Evolutionary conservation across 352 stramenopile genomes (phyloP), one percentile per base, ranked within the genome.

Genomic region (Phytophthora agathidicida): DNA sequence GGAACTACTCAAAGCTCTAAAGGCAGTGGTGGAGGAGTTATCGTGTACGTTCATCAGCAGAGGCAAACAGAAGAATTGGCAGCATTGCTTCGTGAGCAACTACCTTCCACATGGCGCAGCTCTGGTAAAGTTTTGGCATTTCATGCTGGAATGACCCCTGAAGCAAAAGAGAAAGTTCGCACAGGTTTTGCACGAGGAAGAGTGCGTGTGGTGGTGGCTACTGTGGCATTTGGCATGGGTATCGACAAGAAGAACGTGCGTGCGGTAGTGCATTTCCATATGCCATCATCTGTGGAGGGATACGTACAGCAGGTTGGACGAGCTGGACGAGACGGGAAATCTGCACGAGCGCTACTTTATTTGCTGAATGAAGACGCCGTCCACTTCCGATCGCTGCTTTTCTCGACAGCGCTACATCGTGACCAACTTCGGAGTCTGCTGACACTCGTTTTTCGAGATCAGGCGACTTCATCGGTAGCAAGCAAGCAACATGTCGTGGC

Each of bases 191-290:
- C 97, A 36, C 72, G 83, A 55, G 96, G 96, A 6, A 68, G 82
- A 43, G 79, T 95, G 19, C 81, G 83, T 26, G 83, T 98, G 23
- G 90, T 98, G 42, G 94, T 98, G 62, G 97, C 97, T 4, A 99
- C 97, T 9, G 93, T 99, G 54, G 97, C 96, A 1, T 99, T 99
- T 65, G 97, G 97, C 8, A 97, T 99, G 83, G 98, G 97, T 46
- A 99, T 99, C 50, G 96, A 99, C 79, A 99, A 99, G 68, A 83
- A 91, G 37, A 97, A 99, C 75, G 93, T 99, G 19, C 82, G 87
- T 5, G 98, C 97, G 60, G 98, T 99, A 5, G 91, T 99, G 28
- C 98, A 99, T 71, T 98, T 98, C 70, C 92, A 98, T 56, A 83
- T 98, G 56, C 96, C 97, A 5, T 91, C 89, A 32, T 98, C 91